Percentiles rank a stretch among this genome's conserved stretches.
Evolutionary conservation across 2,329 filamentous ascomycete genomes (phyloP).

Genomic region (Rachicladosporium sp.): DNA sequence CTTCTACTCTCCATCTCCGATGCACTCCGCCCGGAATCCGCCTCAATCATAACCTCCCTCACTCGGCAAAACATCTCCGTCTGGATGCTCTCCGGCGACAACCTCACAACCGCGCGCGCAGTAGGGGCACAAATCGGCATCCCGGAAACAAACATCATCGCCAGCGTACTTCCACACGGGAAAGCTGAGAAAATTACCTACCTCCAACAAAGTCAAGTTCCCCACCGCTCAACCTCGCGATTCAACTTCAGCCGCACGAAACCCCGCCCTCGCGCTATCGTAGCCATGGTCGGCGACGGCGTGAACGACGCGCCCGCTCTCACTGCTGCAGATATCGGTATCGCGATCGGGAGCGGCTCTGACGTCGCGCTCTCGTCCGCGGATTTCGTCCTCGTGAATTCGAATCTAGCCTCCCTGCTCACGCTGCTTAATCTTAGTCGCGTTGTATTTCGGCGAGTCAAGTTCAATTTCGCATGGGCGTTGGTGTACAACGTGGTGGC

Average conservation of each 20-base stretch:
- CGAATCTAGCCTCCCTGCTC: constrained; percentile 57
- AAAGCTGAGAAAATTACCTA: constrained; percentile 30
- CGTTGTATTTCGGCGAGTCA: constrained; percentile 66
- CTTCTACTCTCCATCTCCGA: constrained; percentile 61
- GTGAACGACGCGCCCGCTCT: constrained; percentile 29
- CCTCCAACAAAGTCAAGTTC: constrained; percentile 26
- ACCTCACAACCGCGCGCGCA: constrained; percentile 32
- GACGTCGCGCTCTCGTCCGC: constrained; percentile 30
- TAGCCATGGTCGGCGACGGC: constrained; percentile 28
- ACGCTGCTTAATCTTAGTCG: constrained; percentile 62
- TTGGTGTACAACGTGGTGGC: constrained; percentile 68
- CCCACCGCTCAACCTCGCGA: too few species aligned
- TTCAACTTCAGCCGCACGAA: too few species aligned
- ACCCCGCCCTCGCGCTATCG: too few species aligned
- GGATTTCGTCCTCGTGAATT: constrained; percentile 28
- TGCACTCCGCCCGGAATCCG: constrained; percentile 62
- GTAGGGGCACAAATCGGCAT: constrained; percentile 37
- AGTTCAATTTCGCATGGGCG: constrained; percentile 78
- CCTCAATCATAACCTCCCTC: constrained; percentile 23
- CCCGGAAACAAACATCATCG: constrained; percentile 9
- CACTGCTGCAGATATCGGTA: constrained; percentile 28
- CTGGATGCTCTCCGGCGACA: constrained; percentile 38
- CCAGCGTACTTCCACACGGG: constrained; percentile 22
- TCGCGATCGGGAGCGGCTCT: constrained; percentile 29
- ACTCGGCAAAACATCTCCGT: constrained; percentile 28